Base-by-base conservation (phyloP, 495 filamentous ascomycete species). In the Neurospora tetraspora region DNA sequence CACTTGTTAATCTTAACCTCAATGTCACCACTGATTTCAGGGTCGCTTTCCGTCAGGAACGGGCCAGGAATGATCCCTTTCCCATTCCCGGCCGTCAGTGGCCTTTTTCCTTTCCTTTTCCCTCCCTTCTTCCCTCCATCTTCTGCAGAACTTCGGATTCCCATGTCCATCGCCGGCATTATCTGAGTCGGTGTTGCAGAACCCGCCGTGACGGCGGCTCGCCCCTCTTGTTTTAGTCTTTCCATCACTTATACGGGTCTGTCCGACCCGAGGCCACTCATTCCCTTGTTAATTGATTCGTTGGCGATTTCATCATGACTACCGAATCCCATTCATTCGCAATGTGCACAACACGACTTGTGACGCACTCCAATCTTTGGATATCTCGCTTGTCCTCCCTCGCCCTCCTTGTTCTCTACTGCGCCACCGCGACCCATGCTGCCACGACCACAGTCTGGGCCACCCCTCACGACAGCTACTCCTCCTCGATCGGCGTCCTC, bases 401-500 rank as follows among this genome's bases (percentile, higher is more conserved):
- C 53, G 27, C 53, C 53, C 53, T 65, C 53, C 6, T 34, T 6
- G 27, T 75, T 34, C n/a, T 77, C 70, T 47, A 34, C 73, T 78
- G 76, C 74, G 75, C 75, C n/a, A 78, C 76, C 23, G 73, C 71
- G 7, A 76, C 68, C 36, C 53, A 71, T 65, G 79, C 79, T 34
- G 79, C 70, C 70, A 77, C 76, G 70, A 80, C 79, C 39, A 82
- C 83, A 31, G 81, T 84, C 16, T 85, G 80, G 81, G 83, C 75
- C 14, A 86, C 84, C n/a, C 84, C 84, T 31, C 84, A 86, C 75
- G 84, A 85, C 72, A 82, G 80, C 70, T 86, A 84, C 72, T 85
- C 83, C 0, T 85, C 83, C 4, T 85, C 83, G 4, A 76, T 85
- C 65, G 84, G 84, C 70, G 84, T 86, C 1, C 81, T 85, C 45